phyloP scores from a whole-genome alignment of 208 protist species.

The Trypanosoma boissoni region DNA sequence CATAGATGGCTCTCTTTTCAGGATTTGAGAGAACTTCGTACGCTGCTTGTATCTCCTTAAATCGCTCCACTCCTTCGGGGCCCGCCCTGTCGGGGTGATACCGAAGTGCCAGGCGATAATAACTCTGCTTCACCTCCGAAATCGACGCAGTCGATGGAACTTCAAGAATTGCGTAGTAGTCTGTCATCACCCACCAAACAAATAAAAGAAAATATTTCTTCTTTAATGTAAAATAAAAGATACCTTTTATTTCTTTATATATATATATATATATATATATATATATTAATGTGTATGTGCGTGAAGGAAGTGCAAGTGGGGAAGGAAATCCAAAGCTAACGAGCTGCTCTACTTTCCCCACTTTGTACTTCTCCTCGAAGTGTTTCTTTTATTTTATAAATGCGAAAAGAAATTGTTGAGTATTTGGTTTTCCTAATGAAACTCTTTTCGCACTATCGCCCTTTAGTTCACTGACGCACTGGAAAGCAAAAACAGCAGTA shows the following conservation, averaged over 20 bases:
- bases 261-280: constrained; percentile 15
- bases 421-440: too few relatives aligned
- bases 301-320: too few relatives aligned
- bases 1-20: constrained; percentile 57
- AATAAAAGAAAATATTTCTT: constrained; percentile 7
- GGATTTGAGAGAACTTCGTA: constrained; percentile 91
- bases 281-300: constrained; percentile 4
- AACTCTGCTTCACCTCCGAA: constrained; percentile 28
- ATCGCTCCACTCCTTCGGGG: constrained; percentile 25
- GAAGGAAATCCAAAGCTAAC: too few relatives aligned
- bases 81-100: constrained; percentile 39
- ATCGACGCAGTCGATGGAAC: constrained; percentile 11
- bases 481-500: too few relatives aligned
- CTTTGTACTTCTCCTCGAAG: too few relatives aligned
- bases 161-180: constrained; percentile 22
- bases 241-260: background rate
- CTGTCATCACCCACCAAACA: constrained; percentile 2
- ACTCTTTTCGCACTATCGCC: too few relatives aligned
- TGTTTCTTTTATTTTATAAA: too few relatives aligned
- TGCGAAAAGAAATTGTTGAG: too few relatives aligned
- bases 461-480: too few relatives aligned
- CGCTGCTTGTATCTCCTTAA: constrained; percentile 69
- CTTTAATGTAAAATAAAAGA: background rate
- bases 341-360: too few relatives aligned
- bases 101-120: constrained; percentile 29